These are phyloP conservation scores for Furcasterigmium furcatum DNA, from an alignment of 2,329 filamentous ascomycete species.

Conservation along the genomic window DNA sequence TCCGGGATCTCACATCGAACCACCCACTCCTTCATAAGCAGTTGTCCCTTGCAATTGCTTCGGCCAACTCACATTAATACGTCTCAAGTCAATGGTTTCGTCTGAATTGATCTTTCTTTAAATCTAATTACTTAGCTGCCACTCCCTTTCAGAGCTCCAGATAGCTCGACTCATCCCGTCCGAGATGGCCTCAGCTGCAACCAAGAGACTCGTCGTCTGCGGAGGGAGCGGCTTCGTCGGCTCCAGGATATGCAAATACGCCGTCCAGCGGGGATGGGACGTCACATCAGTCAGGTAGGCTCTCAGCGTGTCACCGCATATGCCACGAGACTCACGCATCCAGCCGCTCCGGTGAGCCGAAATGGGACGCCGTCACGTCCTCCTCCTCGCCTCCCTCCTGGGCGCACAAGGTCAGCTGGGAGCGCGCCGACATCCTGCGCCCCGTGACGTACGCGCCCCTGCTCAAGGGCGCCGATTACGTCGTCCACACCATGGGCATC, in stretches of 20 bases:
- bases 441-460: constrained; percentile 76
- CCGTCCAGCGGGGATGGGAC: constrained; percentile 81
- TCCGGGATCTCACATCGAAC: not conserved
- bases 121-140: no score
- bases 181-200: constrained; percentile 33
- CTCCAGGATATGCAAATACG: constrained; percentile 85
- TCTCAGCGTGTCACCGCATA: constrained; percentile 1
- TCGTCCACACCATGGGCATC: constrained; percentile 95
- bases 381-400: constrained; percentile 70
- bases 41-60: no score
- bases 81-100: no score
- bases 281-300: constrained; percentile 86
- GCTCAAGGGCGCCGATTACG: constrained; percentile 74
- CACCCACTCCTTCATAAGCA: no score
- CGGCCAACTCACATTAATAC: no score
- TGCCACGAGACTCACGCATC: constrained; percentile 4
- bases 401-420: constrained; percentile 82
- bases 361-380: constrained; percentile 77
- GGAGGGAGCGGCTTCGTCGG: constrained; percentile 93
- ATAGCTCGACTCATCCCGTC: constrained; percentile 8
- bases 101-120: no score
- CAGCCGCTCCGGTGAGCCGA: constrained; percentile 86
- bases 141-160: no score
- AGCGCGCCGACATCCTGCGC: constrained; percentile 81
- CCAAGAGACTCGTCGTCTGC: constrained; percentile 83